A percentile compares a stretch with the other conserved stretches of the same genome.
These are phyloP conservation scores for Polyporus arcularius DNA, from an alignment of 768 basidiomycete genomes.

Conservation along the genomic window DNA sequence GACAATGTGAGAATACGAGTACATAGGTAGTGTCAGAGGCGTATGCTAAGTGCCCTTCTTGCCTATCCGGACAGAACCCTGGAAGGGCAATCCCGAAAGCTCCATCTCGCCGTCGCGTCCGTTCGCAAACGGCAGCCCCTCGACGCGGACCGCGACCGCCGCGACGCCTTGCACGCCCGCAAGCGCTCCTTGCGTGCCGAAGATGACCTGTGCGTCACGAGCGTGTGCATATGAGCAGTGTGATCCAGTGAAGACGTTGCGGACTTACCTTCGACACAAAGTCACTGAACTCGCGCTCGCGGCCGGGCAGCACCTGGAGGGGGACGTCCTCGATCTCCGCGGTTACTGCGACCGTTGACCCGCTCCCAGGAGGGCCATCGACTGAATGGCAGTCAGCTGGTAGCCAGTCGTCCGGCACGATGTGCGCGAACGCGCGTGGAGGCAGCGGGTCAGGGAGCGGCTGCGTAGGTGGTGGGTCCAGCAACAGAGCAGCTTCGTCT, in stretches of 20 bases:
- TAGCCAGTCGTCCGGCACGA: slow-evolving; percentile 73
- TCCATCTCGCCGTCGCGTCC: slow-evolving; percentile 52
- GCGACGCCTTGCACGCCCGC: slow-evolving; percentile 70
- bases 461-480: slow-evolving; percentile 39
- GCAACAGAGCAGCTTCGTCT: not conserved
- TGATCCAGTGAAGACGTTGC: too few species aligned
- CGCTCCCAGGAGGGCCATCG: slow-evolving; percentile 45
- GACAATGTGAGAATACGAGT: too few species aligned
- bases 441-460: slow-evolving; percentile 70
- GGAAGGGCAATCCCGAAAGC: slow-evolving; percentile 64
- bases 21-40: too few species aligned
- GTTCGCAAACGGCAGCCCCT: slow-evolving; percentile 57
- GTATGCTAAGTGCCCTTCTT: slow-evolving; percentile 41
- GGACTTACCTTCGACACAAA: slow-evolving; percentile 71
- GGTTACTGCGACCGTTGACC: slow-evolving; percentile 56
- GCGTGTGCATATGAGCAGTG: not conserved
- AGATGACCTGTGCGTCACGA: slow-evolving; percentile 57
- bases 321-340: slow-evolving; percentile 76
- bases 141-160: slow-evolving; percentile 57
- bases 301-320: slow-evolving; percentile 74
- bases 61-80: slow-evolving; percentile 64
- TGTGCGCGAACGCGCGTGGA: slow-evolving; percentile 71
- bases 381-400: slow-evolving; percentile 42
- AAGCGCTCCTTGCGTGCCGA: slow-evolving; percentile 60
- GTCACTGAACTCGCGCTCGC: slow-evolving; percentile 71